Base-by-base conservation (phyloP, 2,329 filamentous ascomycete species). In the Aspergillus neotritici region DNA sequence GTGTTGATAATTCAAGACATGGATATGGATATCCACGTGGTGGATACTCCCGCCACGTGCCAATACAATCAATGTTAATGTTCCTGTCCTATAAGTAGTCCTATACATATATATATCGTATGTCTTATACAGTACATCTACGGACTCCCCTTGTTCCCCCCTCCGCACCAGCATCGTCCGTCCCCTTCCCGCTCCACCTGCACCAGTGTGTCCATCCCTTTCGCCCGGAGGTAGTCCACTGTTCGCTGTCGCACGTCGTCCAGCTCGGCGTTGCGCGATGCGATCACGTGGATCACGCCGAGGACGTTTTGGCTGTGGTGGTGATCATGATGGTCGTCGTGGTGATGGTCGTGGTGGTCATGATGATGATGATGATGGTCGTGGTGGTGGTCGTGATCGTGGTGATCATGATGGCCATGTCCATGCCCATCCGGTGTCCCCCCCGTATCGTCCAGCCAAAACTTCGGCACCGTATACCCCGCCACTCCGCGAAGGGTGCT, bases 101-200 rank as follows among this genome's bases (percentile, higher is more conserved):
- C n/a, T n/a, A n/a, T n/a, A n/a, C n/a, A n/a, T n/a, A n/a, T n/a
- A n/a, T n/a, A n/a, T n/a, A n/a, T n/a, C n/a, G n/a, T n/a, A n/a
- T n/a, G n/a, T n/a, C n/a, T n/a, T n/a, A n/a, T n/a, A n/a, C n/a
- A n/a, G n/a, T n/a, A n/a, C n/a, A n/a, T 34, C 16, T 13, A 10
- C 21, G 31, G 12, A 11, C 7, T 52, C 34, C 13, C 46, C 37
- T 62, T 65, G 42, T 55, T 63, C 10, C 73, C 74, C 10, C 74
- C 72, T 16, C 76, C 76, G 59, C 80, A 83, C 79, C 79, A 83
- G 57, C 80, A 83, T 44, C 71, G 67, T 4, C 70, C 71, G 39
- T 94, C 87, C 0, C 86, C 87, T 58, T 95, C 88, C 36, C 84
- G 74, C 66, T 96, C 91, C 1, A 94, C 86, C 66, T 96, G 91